Evolutionary conservation across 169 alveolate genomes (phyloP).

Genomic region (Plasmodium yoelii): DNA sequence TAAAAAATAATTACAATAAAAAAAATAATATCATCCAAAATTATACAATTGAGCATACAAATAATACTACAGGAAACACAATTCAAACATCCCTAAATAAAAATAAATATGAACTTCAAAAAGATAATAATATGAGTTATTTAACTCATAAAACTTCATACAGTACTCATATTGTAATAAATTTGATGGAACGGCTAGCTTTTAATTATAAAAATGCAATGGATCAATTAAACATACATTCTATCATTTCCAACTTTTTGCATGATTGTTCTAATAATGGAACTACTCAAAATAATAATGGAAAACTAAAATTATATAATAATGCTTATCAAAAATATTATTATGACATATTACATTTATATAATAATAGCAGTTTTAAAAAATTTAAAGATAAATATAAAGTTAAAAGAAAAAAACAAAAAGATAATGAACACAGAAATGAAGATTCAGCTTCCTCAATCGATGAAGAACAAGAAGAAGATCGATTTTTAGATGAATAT

Average conservation of each 20-base stretch:
- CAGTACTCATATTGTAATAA: constrained; percentile 25
- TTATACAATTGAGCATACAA: too few species aligned
- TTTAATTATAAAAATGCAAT: constrained; percentile 46
- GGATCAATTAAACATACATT: constrained; percentile 15
- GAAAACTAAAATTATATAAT: constrained; percentile 24
- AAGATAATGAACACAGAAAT: not conserved
- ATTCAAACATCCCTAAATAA: not conserved
- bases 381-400: constrained; percentile 63
- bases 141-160: not conserved
- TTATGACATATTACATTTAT: constrained; percentile 31
- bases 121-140: not conserved
- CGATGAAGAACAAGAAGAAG: constrained; percentile 72
- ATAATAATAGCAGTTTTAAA: constrained; percentile 66
- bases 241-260: constrained; percentile 38
- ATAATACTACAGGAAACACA: too few species aligned
- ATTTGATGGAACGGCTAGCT: constrained; percentile 38
- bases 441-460: constrained; percentile 12
- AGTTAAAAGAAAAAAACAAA: constrained; percentile 19
- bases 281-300: not conserved
- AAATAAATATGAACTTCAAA: not conserved
- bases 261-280: constrained; percentile 51
- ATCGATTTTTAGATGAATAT: constrained; percentile 45
- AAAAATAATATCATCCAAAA: too few species aligned
- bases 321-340: constrained; percentile 64
- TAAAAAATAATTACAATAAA: too few species aligned